A percentile compares a stretch with the other conserved stretches of the same genome.
These are phyloP conservation scores for Colletotrichum endophyticum DNA, from an alignment of 2,329 filamentous ascomycete genomes.

Conservation along the genomic window DNA sequence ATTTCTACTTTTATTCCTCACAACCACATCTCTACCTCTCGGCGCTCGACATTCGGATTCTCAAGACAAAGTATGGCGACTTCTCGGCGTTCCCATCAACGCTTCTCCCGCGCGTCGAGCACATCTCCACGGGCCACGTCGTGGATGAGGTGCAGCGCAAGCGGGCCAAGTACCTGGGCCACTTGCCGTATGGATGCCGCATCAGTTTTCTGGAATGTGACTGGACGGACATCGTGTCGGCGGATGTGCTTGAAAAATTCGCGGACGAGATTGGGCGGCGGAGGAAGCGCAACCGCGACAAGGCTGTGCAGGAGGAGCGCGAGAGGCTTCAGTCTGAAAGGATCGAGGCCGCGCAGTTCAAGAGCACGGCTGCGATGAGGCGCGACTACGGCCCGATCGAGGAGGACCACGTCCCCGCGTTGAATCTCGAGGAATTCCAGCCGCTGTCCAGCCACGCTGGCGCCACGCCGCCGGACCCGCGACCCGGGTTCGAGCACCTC, in stretches of 20 bases:
- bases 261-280: conserved; percentile 77
- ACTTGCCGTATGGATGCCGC: conserved; percentile 89
- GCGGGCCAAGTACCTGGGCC: conserved; percentile 83
- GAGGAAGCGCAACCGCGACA: conserved; percentile 79
- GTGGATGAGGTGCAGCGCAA: conserved; percentile 86
- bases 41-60: conserved; percentile 87
- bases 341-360: conserved; percentile 73
- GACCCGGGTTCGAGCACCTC: conserved; percentile 69
- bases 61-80: conserved; percentile 86
- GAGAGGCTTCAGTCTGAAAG: conserved; percentile 83
- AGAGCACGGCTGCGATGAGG: conserved; percentile 49
- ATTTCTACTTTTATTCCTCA: conserved; percentile 88
- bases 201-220: conserved; percentile 93
- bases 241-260: conserved; percentile 78
- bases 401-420: conserved; percentile 41
- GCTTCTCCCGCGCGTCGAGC: conserved; percentile 85
- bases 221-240: conserved; percentile 87
- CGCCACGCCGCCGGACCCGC: conserved; percentile 60
- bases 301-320: conserved; percentile 85
- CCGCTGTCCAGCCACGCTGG: conserved; percentile 59
- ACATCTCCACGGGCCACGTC: conserved; percentile 85
- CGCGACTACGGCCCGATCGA: conserved; percentile 43
- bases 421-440: conserved; percentile 68
- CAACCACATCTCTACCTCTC: conserved; percentile 89
- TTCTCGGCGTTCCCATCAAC: conserved; percentile 85